phyloP scores from a whole-genome alignment of 345 rosid genomes.

The Moricandia moricandioides region DNA sequence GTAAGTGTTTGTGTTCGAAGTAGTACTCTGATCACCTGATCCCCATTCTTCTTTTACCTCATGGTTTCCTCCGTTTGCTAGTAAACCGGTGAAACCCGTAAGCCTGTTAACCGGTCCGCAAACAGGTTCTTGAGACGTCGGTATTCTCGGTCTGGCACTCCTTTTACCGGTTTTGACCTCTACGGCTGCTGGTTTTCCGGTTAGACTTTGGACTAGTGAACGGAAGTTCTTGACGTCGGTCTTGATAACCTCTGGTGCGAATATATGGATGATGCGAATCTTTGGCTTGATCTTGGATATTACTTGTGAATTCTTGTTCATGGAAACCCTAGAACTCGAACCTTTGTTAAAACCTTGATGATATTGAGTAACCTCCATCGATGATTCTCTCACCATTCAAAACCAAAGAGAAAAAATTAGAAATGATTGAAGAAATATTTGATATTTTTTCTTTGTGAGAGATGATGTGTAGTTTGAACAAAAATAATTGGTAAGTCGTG shows the following conservation, averaged over 20 bases:
- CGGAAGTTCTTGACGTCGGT: constrained; percentile 83
- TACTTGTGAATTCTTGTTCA: constrained; percentile 50
- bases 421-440: background rate
- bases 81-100: constrained; percentile 29
- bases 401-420: background rate
- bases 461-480: constrained; percentile 28
- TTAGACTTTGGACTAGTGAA: constrained; percentile 81
- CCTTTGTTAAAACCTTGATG: constrained; percentile 33
- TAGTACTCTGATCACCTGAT: constrained; percentile 29
- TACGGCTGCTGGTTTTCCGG: constrained; percentile 61
- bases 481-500: constrained; percentile 25
- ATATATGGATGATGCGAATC: constrained; percentile 79
- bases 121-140: constrained; percentile 25
- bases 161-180: constrained; percentile 30
- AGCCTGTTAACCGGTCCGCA: constrained; percentile 18
- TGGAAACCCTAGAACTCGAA: constrained; percentile 41
- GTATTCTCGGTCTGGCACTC: constrained; percentile 10
- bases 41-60: constrained; percentile 40
- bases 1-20: constrained; percentile 35
- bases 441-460: constrained; percentile 2
- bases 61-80: constrained; percentile 32
- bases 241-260: constrained; percentile 92
- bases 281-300: constrained; percentile 73
- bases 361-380: constrained; percentile 30
- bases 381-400: constrained; percentile 25